Evolutionary conservation across 2,329 filamentous ascomycete species (phyloP).

Genomic region (Lecanicillium sp.): DNA sequence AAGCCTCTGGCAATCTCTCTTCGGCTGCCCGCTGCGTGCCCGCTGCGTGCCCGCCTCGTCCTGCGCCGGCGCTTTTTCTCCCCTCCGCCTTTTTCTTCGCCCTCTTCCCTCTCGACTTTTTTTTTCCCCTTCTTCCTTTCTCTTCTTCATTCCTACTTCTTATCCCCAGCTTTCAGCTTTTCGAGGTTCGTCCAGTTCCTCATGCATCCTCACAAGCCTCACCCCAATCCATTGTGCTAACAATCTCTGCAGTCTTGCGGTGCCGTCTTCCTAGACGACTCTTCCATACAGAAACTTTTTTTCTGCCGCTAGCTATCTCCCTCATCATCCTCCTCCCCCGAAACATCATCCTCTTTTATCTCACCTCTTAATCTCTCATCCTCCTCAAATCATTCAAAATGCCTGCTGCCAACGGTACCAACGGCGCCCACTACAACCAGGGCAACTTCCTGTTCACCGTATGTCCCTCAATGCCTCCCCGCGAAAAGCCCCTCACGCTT

Average conservation of each 20-base stretch:
- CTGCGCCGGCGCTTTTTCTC: not conserved
- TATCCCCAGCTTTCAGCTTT: not conserved
- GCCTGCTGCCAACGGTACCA: constrained; percentile 47
- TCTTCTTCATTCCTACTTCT: not conserved
- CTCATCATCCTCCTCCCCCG: constrained; percentile 25
- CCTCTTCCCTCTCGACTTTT: not conserved
- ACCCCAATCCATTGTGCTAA: constrained; percentile 3
- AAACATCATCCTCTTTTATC: constrained; percentile 24
- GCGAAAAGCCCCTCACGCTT: not conserved
- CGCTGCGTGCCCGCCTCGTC: too few species aligned
- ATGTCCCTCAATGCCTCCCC: constrained; percentile 24
- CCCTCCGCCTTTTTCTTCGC: constrained; percentile 11
- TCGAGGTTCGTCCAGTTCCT: constrained; percentile 1
- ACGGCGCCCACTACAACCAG: constrained; percentile 48
- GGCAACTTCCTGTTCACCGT: constrained; percentile 82
- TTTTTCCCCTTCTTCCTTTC: not conserved
- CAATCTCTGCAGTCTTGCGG: constrained; percentile 9
- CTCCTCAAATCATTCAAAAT: constrained; percentile 43
- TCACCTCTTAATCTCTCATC: constrained; percentile 18
- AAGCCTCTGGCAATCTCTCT: too few species aligned
- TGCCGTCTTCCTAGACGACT: constrained; percentile 5
- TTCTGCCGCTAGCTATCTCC: constrained; percentile 16
- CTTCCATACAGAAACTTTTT: constrained; percentile 7
- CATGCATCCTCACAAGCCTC: not conserved
- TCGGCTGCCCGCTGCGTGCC: too few species aligned